Evolutionary conservation across 208 protist species (phyloP), one percentile per base, ranked within the genome.

Genomic region (Leishmania martiniquensis): DNA sequence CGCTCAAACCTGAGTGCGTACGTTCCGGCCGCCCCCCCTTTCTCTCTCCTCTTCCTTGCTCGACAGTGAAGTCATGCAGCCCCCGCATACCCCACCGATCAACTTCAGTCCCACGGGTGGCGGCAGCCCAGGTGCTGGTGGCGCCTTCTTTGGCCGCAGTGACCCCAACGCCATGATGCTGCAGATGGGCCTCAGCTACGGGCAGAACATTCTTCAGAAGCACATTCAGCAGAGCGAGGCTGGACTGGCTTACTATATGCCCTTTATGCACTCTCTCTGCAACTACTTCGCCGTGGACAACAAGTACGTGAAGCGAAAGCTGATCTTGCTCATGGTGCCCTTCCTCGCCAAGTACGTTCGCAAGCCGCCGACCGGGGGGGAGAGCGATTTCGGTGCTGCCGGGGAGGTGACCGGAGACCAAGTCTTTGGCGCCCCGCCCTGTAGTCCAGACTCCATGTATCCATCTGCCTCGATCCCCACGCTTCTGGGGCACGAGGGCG

Each of bases 241-340:
- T 32, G 81, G 84, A 34, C 52, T 95, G 62, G 72, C 78, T 3
- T 78, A 85, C 63, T 92, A 91, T 77, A 82, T 96, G 66, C 89
- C 93, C 20, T 77, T 94, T 66, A 85, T 94, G 34, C 68, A 76
- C 29, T 54, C 76, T 32, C 75, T 97, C 22, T 79, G 79, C 37
- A 80, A 83, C 66, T 95, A 94, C 80, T 97, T 97, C 62, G 74
- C 76, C 15, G 93, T 97, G 9, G 89, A 93, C 75, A 93, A 97
- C 76, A 80, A 79, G 15, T 97, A 96, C 79, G 93, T 97, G 29
- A 85, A 85, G 57, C 63, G 75, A 12, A 97, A 97, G 78, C 83
- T 97, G 10, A 70, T 75, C 49, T 88, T 96, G 25, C 57, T 97
- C 17, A 63, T 91, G n/a, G 87, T 94, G 63, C 93, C 93, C 12